Base-by-base conservation (phyloP, 805 yeast species). In the Wickerhamiella cacticola region DNA sequence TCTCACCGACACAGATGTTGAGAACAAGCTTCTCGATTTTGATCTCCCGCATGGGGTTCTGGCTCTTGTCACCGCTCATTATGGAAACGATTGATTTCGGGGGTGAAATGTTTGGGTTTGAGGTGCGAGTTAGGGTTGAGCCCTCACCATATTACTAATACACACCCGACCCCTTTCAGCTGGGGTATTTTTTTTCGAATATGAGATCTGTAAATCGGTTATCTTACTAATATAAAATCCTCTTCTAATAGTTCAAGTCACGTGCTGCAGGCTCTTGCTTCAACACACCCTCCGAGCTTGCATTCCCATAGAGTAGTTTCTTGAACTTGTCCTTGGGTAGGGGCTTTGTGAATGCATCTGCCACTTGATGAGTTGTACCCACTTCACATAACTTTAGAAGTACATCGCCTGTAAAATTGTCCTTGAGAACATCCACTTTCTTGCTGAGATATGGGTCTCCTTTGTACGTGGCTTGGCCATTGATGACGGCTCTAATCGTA, bases 1-100 rank as follows among this genome's bases (percentile, higher is more conserved):
- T 88, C 78, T 92, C 98, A 79, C 98, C 98, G 74, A 92, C 98
- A 75, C 95, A 88, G 77, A 92, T 92, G 92, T 92, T 92, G 75
- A 92, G 84, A 75, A 92, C 96, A 75, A 92, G 82, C 78, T 92
- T 92, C 78, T 92, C 97, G 78, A 92, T 89, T 79, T 82, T 88
- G 75, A 92, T 79, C 67, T 92, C 97, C 77, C 95, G 92, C 97
- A 92, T 89, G 75, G 84, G 79, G 78, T 92, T 92, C 58, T 44
- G 47, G 47, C 35, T 26, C 43, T 45, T 45, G 43, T 45, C 43
- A 23, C 35, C 38, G 48, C 43, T 38, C 48, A 45, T 45, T 45
- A 25, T 45, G 43, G 48, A 39, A 38, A 33, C 24, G 41, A 23
- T 29, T 44, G 26, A 35, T 19, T 18, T 13, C 21, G n/a, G 35